These are phyloP conservation scores for Talaromyces sp. DNA, from an alignment of 2,329 filamentous ascomycete genomes.

Conservation along the genomic window DNA sequence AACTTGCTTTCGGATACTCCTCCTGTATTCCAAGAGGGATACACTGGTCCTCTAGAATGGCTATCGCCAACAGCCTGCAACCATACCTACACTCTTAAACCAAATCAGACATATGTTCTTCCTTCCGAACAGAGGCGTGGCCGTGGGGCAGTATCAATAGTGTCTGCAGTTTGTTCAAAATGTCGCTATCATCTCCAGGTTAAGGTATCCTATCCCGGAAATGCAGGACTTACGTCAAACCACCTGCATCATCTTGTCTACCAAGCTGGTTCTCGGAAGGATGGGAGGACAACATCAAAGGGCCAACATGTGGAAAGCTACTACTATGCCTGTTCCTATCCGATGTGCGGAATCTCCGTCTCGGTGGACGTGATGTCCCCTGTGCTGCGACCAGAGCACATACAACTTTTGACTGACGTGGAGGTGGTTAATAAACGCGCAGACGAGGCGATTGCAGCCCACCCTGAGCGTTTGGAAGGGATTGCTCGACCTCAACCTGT, in stretches of 20 bases:
- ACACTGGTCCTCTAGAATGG: conserved; percentile 29
- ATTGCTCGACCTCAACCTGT: conserved; percentile 47
- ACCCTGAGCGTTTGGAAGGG: conserved; percentile 52
- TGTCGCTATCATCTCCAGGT: conserved; percentile 61
- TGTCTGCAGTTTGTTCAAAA: conserved; percentile 56
- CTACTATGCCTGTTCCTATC: conserved; percentile 55
- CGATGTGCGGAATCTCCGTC: conserved; percentile 51
- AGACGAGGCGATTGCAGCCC: conserved; percentile 45
- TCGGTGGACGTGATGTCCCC: conserved; percentile 51
- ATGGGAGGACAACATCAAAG: conserved; percentile 20
- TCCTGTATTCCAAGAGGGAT: conserved; percentile 42
- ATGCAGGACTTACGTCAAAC: conserved; percentile 31
- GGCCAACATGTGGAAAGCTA: conserved; percentile 40
- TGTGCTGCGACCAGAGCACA: conserved; percentile 44
- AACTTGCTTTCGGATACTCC: conserved; percentile 57
- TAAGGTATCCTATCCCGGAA: conserved; percentile 47
- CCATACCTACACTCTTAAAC: conserved; percentile 56
- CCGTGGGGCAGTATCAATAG: conserved; percentile 48
- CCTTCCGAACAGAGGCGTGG: conserved; percentile 32
- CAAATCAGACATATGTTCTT: conserved; percentile 48
- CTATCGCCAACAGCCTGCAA: conserved; percentile 47
- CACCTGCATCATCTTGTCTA: conserved; percentile 60
- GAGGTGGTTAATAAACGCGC: conserved; percentile 49
- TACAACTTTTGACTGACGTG: conserved; percentile 51
- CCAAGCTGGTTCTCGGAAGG: conserved; percentile 28